Percentiles rank a stretch among this genome's conserved stretches.
These are phyloP conservation scores for Codiaeum variegatum DNA, from an alignment of 441 rosid species.

Conservation along the genomic window DNA sequence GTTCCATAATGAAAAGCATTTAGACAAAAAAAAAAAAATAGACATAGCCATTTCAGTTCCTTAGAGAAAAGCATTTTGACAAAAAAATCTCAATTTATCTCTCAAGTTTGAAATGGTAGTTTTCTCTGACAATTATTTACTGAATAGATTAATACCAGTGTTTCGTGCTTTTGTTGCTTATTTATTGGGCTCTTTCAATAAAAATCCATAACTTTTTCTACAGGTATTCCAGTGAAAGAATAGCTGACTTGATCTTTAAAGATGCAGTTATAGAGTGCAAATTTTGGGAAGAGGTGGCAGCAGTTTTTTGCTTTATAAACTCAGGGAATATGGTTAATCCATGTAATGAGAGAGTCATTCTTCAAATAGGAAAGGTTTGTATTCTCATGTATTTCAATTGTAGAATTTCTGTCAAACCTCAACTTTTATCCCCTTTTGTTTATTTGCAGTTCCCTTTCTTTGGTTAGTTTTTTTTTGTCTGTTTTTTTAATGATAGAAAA, in stretches of 20 bases:
- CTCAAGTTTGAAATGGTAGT: neutral
- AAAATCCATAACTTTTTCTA: neutral
- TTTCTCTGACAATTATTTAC: neutral
- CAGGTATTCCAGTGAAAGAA: conserved; percentile 52
- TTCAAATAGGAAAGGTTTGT: conserved; percentile 55
- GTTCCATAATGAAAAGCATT: neutral
- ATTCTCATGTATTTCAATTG: conserved; percentile 17
- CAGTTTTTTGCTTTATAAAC: conserved; percentile 36
- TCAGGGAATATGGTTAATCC: conserved; percentile 61
- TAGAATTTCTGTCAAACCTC: no score
- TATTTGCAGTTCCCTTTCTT: neutral
- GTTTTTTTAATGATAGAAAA: neutral
- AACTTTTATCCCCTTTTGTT: neutral
- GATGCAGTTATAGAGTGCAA: conserved; percentile 56
- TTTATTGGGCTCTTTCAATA: neutral
- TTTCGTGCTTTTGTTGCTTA: neutral
- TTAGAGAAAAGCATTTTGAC: neutral
- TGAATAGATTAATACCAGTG: neutral
- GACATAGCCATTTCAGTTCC: neutral
- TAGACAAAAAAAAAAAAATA: neutral
- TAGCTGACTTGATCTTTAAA: conserved; percentile 51
- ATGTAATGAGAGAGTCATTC: conserved; percentile 48
- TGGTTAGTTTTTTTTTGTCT: neutral
- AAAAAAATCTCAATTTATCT: neutral
- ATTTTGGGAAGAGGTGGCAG: conserved; percentile 59